Conservation (phyloP, 2,329 filamentous ascomycete genomes). For the Claviceps fusiformis region DNA sequence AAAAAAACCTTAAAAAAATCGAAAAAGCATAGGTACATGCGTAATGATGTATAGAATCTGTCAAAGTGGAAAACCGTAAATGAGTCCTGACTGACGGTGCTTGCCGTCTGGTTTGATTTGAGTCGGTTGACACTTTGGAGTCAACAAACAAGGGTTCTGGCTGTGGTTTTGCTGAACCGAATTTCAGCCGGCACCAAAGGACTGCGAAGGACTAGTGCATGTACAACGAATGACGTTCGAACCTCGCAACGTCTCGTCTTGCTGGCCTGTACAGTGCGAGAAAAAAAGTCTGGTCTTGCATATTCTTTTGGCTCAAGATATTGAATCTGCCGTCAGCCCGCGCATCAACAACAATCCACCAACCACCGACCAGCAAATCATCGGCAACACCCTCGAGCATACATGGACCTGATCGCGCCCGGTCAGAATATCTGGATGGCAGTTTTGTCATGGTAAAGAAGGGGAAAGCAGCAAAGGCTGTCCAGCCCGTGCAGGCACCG, state of each 20-base stretch:
- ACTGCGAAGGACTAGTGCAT: not conserved
- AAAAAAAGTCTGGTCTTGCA: too few relatives aligned
- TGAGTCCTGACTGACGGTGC: not conserved
- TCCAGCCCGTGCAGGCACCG: constrained; percentile 19
- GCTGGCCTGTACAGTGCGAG: constrained; percentile 1
- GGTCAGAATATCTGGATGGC: not conserved
- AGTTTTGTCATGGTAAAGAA: constrained; percentile 33
- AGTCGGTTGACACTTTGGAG: too few relatives aligned
- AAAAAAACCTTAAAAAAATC: not conserved
- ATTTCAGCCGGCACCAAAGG: not conserved
- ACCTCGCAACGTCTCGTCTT: too few relatives aligned
- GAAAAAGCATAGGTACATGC: not conserved
- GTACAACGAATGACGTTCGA: too few relatives aligned
- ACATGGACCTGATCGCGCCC: not conserved
- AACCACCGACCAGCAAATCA: not conserved
- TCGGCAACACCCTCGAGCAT: not conserved
- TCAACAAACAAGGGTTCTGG: too few relatives aligned
- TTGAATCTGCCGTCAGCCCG: not conserved
- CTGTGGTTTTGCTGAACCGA: not conserved
- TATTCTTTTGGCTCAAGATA: not conserved
- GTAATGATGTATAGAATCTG: not conserved
- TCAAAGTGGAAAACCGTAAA: not conserved
- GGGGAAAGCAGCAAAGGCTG: constrained; percentile 36
- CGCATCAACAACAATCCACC: not conserved
- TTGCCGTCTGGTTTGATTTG: too few relatives aligned